Evolutionary conservation across 1,139 yeast genomes (phyloP), one percentile per base, ranked within the genome.

Genomic region (Scheffersomyces parashehatae): DNA sequence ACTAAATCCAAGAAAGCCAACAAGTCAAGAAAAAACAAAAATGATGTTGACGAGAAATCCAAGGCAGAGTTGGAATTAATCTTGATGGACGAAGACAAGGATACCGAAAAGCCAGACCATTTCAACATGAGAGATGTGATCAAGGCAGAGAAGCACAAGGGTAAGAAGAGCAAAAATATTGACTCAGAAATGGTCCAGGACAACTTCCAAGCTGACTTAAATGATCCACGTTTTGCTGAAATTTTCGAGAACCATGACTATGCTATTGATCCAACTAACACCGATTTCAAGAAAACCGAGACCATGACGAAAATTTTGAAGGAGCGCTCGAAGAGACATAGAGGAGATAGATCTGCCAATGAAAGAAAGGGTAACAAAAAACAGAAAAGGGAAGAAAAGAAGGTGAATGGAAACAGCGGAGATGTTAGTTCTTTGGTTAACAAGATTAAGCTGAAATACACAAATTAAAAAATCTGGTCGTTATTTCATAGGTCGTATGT

Each of bases 201-300:
- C 52, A 81, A 83, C 48, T 85, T 89, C 58, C 74, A 79, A 47
- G 79, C 85, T 11, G 85, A 84, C 52, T 74, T 84, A 61, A 70
- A 73, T 42, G 99, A 95, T 73, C 85, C 87, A 26, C 86, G 99
- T 69, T 95, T 95, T 73, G 76, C 78, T 36, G 97, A 89, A 55
- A 77, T 93, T 52, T 91, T 88, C 59, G 95, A 90, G 55, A 83
- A 82, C 52, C 96, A 88, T 52, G 95, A 87, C 46, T 95, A 83
- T 67, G 97, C 97, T 8, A 89, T 93, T 56, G 96, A 88, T 64
- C 93, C 97, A 15, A 85, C 96, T 13, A 83, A 79, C 55, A 86
- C 96, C 14, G 96, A 88, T 60, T 93, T 81, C 73, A 90, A 88
- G 70, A 82, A 85, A 68, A 90, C 98, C 0, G 72, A 82, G 33